Conservation (phyloP, 2,329 filamentous ascomycete genomes). For the Beauveria brongniartii region DNA sequence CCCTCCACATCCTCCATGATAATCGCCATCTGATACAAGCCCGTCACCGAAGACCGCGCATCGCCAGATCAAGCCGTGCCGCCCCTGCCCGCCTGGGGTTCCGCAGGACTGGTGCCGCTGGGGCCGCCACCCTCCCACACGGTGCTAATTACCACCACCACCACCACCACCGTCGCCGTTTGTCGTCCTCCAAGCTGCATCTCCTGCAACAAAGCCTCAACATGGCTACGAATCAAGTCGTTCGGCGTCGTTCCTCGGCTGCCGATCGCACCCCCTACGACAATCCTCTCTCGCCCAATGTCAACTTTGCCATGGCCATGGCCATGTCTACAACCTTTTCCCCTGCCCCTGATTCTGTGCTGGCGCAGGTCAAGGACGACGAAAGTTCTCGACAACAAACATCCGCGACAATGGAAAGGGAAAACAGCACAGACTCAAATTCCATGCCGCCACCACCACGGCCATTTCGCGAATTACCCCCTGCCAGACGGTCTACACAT, state of each 20-base stretch:
- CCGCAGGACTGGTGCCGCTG: conserved; percentile 23
- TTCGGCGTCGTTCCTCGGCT: conserved; percentile 32
- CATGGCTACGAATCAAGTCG: conserved; percentile 30
- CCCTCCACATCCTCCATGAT: conserved; percentile 37
- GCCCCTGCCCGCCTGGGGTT: conserved; percentile 32
- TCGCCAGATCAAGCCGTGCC: conserved; percentile 34
- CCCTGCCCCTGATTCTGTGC: conserved; percentile 15
- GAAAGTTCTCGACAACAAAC: conserved; percentile 12
- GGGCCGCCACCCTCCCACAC: conserved; percentile 14
- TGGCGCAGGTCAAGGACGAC: conserved; percentile 9
- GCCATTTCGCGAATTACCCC: conserved; percentile 32
- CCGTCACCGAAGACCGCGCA: conserved; percentile 31
- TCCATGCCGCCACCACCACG: conserved; percentile 30
- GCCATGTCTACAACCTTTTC: conserved; percentile 19
- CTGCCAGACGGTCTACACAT: not conserved
- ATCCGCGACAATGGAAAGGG: not conserved
- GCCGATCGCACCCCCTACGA: conserved; percentile 22
- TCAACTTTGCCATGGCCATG: conserved; percentile 12
- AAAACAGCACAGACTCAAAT: not conserved
- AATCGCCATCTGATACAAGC: conserved; percentile 31
- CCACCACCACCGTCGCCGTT: conserved; percentile 22
- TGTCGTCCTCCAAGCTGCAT: not conserved
- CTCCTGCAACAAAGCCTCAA: conserved; percentile 13
- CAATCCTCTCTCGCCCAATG: conserved; percentile 20
- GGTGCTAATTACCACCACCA: conserved; percentile 27